Conservation (phyloP, 1,284 basidiomycete species). For the Tylopilus sp. region DNA sequence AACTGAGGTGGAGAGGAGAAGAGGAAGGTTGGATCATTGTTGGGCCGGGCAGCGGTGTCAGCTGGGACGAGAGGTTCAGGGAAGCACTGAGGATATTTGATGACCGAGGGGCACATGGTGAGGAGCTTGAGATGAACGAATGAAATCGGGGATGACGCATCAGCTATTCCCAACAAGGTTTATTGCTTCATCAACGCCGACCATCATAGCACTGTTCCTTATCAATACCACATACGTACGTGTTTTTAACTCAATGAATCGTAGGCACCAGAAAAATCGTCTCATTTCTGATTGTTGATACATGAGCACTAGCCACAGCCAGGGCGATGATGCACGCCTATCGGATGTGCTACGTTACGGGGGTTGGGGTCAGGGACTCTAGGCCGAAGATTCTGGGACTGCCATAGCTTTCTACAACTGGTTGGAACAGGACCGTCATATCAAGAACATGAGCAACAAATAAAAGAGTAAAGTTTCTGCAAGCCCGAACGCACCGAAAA, state of each 20-base stretch:
- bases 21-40: slow-evolving; percentile 76
- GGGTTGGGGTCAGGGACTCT: background rate
- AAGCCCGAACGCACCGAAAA: background rate
- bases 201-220: background rate
- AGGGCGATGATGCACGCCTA: background rate
- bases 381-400: background rate
- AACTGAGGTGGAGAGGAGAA: slow-evolving; percentile 76
- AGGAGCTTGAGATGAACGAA: background rate
- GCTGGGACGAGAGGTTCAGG: slow-evolving; percentile 75
- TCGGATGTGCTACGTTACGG: background rate
- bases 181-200: background rate
- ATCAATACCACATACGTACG: background rate
- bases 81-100: slow-evolving; percentile 64
- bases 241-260: background rate
- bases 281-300: background rate
- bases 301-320: background rate
- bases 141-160: background rate
- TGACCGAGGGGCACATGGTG: slow-evolving; percentile 28
- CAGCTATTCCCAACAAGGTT: background rate
- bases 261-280: too few species aligned
- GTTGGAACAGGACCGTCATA: background rate
- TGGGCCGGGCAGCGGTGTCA: slow-evolving; percentile 54
- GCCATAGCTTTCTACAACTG: background rate
- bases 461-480: background rate
- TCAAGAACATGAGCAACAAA: background rate